Conservation (phyloP, 192 early-diverging fungal species). For the Pecoramyces ruminantium region DNA sequence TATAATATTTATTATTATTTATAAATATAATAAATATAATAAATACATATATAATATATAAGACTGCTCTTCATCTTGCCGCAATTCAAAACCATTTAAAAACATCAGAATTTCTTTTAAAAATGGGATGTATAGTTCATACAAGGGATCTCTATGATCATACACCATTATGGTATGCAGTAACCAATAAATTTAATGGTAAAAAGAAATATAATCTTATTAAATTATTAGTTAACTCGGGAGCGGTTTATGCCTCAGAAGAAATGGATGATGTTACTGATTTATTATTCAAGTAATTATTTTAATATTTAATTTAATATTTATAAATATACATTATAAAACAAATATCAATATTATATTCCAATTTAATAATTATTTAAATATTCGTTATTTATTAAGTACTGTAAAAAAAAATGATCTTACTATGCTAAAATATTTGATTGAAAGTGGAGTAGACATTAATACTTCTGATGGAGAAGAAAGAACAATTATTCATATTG, state of each 20-base stretch:
- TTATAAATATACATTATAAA: too few relatives aligned
- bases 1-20: too few relatives aligned
- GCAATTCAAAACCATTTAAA: conserved; percentile 53
- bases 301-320: not conserved
- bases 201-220: conserved; percentile 28
- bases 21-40: too few relatives aligned
- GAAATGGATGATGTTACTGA: not conserved
- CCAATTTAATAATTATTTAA: too few relatives aligned
- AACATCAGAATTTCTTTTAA: conserved; percentile 56
- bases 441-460: too few relatives aligned
- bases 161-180: conserved; percentile 75
- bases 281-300: not conserved
- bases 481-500: too few relatives aligned
- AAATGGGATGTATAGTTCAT: conserved; percentile 79
- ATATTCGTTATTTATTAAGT: too few relatives aligned
- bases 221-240: conserved; percentile 32
- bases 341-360: too few relatives aligned
- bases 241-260: conserved; percentile 19
- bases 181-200: conserved; percentile 28
- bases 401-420: too few relatives aligned
- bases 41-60: conserved; percentile 17
- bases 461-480: too few relatives aligned
- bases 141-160: conserved; percentile 73
- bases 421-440: too few relatives aligned
- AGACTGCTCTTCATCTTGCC: conserved; percentile 76